These are phyloP conservation scores for Urostyla sp. DNA, from an alignment of 73 alveolate species.

Conservation along the genomic window DNA sequence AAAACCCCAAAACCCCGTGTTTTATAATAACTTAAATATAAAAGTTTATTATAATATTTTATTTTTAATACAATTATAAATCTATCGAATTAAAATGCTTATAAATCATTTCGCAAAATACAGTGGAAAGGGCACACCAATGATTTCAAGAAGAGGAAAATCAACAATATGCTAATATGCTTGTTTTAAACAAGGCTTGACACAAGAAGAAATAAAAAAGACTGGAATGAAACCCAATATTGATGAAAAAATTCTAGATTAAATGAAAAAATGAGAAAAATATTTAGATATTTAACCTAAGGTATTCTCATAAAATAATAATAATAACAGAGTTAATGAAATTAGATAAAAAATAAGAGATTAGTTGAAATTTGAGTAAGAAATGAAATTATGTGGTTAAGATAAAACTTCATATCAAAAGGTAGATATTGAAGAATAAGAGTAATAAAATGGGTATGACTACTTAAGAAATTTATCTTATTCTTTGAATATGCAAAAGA, in stretches of 20 bases:
- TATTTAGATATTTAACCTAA: conserved; percentile 14
- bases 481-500: not conserved
- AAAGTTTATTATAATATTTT: too few species aligned
- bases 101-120: conserved; percentile 35
- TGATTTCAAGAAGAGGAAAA: conserved; percentile 48
- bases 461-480: conserved; percentile 2
- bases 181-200: conserved; percentile 41
- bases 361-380: not conserved
- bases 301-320: not conserved
- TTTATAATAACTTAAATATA: too few species aligned
- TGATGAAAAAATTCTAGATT: conserved; percentile 14
- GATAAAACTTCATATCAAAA: not conserved
- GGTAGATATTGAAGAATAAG: not conserved
- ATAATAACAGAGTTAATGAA: conserved; percentile 16
- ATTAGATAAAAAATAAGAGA: conserved; percentile 33
- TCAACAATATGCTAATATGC: conserved; percentile 49
- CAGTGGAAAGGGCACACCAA: conserved; percentile 52
- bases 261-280: conserved; percentile 14
- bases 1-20: too few species aligned
- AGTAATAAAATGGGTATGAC: conserved; percentile 11
- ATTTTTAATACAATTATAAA: too few species aligned
- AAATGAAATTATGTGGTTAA: not conserved
- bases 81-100: conserved; percentile 16
- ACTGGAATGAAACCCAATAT: conserved; percentile 44
- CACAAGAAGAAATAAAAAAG: conserved; percentile 9